Percentiles rank a stretch among this genome's conserved stretches.
phyloP scores from a whole-genome alignment of 441 rosid genomes.

The Omphalea diandra region DNA sequence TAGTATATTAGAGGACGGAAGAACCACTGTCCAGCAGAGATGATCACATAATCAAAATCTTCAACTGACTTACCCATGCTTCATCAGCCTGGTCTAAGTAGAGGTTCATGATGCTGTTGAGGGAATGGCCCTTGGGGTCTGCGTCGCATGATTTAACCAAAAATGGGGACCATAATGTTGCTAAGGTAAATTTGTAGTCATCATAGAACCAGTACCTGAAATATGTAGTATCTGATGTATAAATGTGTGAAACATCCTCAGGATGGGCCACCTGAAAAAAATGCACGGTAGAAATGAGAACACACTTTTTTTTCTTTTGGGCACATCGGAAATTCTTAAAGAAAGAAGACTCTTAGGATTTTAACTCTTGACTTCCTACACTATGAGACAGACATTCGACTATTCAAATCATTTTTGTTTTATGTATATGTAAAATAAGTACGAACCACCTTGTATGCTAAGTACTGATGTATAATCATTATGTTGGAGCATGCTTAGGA shows the following conservation, averaged over 20 bases:
- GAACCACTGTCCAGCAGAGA: constrained; percentile 87
- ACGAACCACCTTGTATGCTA: too few species aligned
- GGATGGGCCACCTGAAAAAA: constrained; percentile 57
- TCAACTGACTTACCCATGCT: constrained; percentile 51
- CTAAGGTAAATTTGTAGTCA: constrained; percentile 60
- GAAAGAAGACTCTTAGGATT: too few species aligned
- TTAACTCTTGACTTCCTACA: too few species aligned
- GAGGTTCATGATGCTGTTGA: constrained; percentile 45
- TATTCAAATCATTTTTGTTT: too few species aligned
- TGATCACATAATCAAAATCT: constrained; percentile 53
- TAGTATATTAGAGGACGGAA: constrained; percentile 56
- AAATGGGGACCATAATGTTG: constrained; percentile 70
- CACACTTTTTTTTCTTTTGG: neutral
- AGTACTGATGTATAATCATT: neutral
- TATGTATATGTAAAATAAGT: too few species aligned
- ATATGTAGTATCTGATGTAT: constrained; percentile 36
- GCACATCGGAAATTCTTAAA: too few species aligned
- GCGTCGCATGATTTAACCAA: constrained; percentile 57
- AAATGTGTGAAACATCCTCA: constrained; percentile 42
- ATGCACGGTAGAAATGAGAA: constrained; percentile 12
- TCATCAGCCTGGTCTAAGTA: constrained; percentile 66
- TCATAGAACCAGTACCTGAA: constrained; percentile 55
- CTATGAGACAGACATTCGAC: too few species aligned
- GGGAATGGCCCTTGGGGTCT: constrained; percentile 47
- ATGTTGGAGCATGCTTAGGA: neutral